These are phyloP conservation scores for Triticum turgidum DNA, from an alignment of 176 grass and related monocot genomes.

Conservation along the genomic window DNA sequence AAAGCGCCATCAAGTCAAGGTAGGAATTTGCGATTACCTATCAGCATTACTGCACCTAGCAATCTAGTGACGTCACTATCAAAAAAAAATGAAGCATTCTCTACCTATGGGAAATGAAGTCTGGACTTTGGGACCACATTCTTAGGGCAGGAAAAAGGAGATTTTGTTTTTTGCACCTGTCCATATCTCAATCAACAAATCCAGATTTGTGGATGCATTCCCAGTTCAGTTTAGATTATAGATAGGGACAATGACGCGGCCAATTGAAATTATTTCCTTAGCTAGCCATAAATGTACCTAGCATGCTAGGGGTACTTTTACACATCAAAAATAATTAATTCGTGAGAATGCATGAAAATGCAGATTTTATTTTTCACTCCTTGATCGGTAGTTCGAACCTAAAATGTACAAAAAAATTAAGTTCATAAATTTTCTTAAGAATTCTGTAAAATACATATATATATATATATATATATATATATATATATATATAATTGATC, in stretches of 20 bases:
- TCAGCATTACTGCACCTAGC: neutral
- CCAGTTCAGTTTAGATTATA: constrained; percentile 8
- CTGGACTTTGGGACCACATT: constrained; percentile 36
- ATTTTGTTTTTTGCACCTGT: neutral
- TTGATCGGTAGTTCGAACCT: neutral
- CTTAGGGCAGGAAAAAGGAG: neutral
- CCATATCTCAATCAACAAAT: constrained; percentile 11
- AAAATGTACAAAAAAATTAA: neutral
- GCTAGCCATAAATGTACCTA: neutral
- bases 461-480: too few relatives aligned
- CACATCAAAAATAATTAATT: neutral
- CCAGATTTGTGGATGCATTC: constrained; percentile 17
- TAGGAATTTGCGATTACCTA: constrained; percentile 43
- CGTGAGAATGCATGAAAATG: neutral
- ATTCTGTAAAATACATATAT: neutral
- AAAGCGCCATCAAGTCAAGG: constrained; percentile 42
- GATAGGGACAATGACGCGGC: constrained; percentile 28
- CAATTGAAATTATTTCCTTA: constrained; percentile 28
- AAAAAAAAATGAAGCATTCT: constrained; percentile 31
- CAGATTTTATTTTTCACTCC: neutral
- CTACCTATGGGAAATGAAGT: constrained; percentile 36
- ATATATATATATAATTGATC: neutral
- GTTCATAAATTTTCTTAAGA: neutral
- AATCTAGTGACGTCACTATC: constrained; percentile 13
- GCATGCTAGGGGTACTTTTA: neutral